Conservation (phyloP, 805 yeast species). For the Nakazawaea molendinolei region DNA sequence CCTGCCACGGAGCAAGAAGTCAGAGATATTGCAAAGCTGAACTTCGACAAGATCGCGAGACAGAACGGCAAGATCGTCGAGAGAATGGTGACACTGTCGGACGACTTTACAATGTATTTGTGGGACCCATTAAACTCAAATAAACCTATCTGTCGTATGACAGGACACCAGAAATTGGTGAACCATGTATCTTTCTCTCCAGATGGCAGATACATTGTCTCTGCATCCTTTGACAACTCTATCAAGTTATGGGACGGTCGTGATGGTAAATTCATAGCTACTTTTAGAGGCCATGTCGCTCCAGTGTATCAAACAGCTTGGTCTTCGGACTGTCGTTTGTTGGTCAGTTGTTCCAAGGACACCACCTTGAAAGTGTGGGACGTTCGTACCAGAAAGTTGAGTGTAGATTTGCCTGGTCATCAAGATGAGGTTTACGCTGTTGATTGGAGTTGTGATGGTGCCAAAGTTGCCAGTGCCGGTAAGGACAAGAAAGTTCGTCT, state of each 20-base stretch:
- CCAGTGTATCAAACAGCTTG: slow-evolving; percentile 97
- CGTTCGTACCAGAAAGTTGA: slow-evolving; percentile 73
- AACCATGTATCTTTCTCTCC: slow-evolving; percentile 96
- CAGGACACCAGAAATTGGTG: slow-evolving; percentile 95
- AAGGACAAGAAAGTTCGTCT: slow-evolving; percentile 90
- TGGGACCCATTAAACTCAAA: slow-evolving; percentile 85
- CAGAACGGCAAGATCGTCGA: slow-evolving; percentile 54
- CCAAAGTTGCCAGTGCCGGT: slow-evolving; percentile 94
- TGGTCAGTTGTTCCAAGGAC: slow-evolving; percentile 93
- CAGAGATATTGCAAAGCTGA: slow-evolving; percentile 45
- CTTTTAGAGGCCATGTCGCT: slow-evolving; percentile 95
- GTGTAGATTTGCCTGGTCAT: slow-evolving; percentile 93
- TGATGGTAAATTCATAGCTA: slow-evolving; percentile 82
- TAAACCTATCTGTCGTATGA: slow-evolving; percentile 89
- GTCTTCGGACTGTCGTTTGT: slow-evolving; percentile 88
- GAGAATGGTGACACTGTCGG: slow-evolving; percentile 89
- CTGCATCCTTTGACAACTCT: slow-evolving; percentile 93
- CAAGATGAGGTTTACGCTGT: slow-evolving; percentile 94
- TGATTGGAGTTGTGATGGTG: slow-evolving; percentile 97
- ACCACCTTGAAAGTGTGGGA: slow-evolving; percentile 97
- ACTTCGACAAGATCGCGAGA: slow-evolving; percentile 58
- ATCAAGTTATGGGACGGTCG: slow-evolving; percentile 95
- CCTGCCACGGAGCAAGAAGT: slow-evolving; percentile 41
- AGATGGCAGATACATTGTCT: slow-evolving; percentile 84
- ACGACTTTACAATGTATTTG: slow-evolving; percentile 94